Percentiles rank a stretch among this genome's conserved stretches.
phyloP scores from a whole-genome alignment of 352 stramenopile genomes.

The Phytophthora palmivora region DNA sequence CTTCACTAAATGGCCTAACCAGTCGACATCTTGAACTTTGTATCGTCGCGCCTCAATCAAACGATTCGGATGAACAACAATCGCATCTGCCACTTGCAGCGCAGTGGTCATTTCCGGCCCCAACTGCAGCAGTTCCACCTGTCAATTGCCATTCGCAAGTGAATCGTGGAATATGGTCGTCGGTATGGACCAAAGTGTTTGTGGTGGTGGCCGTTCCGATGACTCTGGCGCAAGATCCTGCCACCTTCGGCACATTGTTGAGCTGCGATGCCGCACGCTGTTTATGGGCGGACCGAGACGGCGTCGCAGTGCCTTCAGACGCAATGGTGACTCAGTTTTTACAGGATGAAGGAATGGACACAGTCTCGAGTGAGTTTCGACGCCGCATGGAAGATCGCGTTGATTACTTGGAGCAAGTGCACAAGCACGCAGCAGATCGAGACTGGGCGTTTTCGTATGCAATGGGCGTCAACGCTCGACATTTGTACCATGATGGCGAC shows the following conservation, averaged over 20 bases:
- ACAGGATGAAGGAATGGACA: constrained; percentile 43
- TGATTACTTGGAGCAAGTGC: constrained; percentile 74
- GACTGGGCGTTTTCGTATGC: constrained; percentile 65
- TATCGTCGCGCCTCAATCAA: constrained; percentile 30
- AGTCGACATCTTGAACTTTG: constrained; percentile 23
- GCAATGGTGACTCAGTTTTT: constrained; percentile 72
- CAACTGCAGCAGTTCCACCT: constrained; percentile 9
- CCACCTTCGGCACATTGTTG: constrained; percentile 68
- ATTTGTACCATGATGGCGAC: constrained; percentile 64
- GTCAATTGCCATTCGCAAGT: not conserved
- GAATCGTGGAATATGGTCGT: too few relatives aligned
- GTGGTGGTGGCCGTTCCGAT: constrained; percentile 1
- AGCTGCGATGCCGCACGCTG: constrained; percentile 51
- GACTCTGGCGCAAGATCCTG: constrained; percentile 14
- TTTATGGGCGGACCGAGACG: constrained; percentile 60
- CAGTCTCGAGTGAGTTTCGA: constrained; percentile 42
- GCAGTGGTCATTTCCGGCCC: constrained; percentile 24
- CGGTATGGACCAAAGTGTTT: constrained; percentile 12
- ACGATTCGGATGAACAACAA: constrained; percentile 22
- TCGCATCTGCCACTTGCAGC: constrained; percentile 7
- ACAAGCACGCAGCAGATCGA: constrained; percentile 45
- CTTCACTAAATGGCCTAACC: constrained; percentile 11
- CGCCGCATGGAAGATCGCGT: constrained; percentile 67
- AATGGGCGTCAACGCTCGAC: constrained; percentile 70
- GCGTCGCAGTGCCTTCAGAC: constrained; percentile 39